Base-by-base conservation (phyloP, 1,284 basidiomycete species). In the Ustilago tritici region DNA sequence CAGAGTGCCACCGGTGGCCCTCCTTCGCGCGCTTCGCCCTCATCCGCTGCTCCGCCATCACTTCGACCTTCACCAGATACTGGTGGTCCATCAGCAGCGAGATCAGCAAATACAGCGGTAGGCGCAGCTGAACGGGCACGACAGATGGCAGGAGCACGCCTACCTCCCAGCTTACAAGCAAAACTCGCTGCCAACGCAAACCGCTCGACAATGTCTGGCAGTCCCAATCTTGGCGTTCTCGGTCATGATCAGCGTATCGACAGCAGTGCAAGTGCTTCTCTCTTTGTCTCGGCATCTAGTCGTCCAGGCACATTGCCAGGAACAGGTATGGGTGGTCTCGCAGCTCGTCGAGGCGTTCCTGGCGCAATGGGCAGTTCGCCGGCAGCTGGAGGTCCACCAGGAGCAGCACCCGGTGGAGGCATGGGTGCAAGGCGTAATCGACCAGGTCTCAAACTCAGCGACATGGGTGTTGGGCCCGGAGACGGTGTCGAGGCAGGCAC, bases 91-190 rank as follows among this genome's bases (percentile, higher is more conserved):
- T 62, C 62, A 31, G 50, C 62, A 23, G 46, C 62, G 5, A 62
- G 58, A 36, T 46, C 71, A 11, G 19, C 57, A 34, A 69, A 63
- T 47, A 78, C 79, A 1, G 66, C 74, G 1, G 75, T 76, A 2
- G 70, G 77, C 14, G 72, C 73, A n/a, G 76, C 78, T 53, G 81
- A 80, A 57, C 75, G 81, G 31, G 76, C 84, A 17, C 56, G 70
- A 40, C 78, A 81, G 56, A 79, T 84, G 74, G 84, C 76, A 5
- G 78, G 72, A 15, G 76, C 76, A 19, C 79, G 76, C 57, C 73
- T 85, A 19, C 95, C 95, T 0, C 94, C 95, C 0, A 91, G 91
- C 60, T 89, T 98, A 61, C 94, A 95, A 85, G 93, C 93, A 70
- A 97, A 95, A 88, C 93, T 98, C 91, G 93, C 93, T 61, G 93